phyloP scores from a whole-genome alignment of 371 early-diverging fungal genomes.

The Mucor indicus region DNA sequence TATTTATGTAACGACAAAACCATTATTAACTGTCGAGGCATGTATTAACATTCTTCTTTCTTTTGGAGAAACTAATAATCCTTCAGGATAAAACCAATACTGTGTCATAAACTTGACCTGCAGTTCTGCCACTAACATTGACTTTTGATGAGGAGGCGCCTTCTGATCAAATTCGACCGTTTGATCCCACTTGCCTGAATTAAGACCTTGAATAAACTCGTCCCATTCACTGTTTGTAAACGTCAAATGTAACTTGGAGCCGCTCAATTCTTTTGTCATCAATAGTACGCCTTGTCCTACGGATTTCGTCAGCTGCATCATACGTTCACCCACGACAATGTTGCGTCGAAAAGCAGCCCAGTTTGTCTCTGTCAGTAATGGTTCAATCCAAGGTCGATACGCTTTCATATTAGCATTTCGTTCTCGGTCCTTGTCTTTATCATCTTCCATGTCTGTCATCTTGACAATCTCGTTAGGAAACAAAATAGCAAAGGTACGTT shows the following conservation, averaged over 20 bases:
- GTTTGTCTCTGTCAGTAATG: slow-evolving; percentile 38
- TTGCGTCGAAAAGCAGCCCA: slow-evolving; percentile 53
- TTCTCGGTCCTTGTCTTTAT: slow-evolving; percentile 38
- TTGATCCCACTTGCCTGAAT: slow-evolving; percentile 33
- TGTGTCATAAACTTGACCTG: slow-evolving; percentile 28
- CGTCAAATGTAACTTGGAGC: slow-evolving; percentile 47
- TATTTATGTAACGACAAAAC: too few species aligned
- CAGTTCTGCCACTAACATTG: slow-evolving; percentile 32
- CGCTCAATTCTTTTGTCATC: slow-evolving; percentile 50
- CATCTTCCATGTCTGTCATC: slow-evolving; percentile 5
- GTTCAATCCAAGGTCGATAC: slow-evolving; percentile 45
- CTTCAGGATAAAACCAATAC: slow-evolving; percentile 38
- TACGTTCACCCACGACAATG: slow-evolving; percentile 48
- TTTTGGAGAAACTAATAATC: slow-evolving; percentile 17
- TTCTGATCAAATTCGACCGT: slow-evolving; percentile 32
- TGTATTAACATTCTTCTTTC: slow-evolving; percentile 17
- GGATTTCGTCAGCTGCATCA: slow-evolving; percentile 42
- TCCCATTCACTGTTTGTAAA: slow-evolving; percentile 55
- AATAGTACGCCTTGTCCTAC: slow-evolving; percentile 44
- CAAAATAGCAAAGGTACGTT: slow-evolving; percentile 31
- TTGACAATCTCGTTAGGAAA: slow-evolving; percentile 30
- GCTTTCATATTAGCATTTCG: slow-evolving; percentile 48
- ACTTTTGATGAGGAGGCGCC: too few species aligned
- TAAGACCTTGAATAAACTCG: slow-evolving; percentile 40
- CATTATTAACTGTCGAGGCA: slow-evolving; percentile 7